Evolutionary conservation across 768 basidiomycete species (phyloP).

Genomic region (Lactifluus pinguis): DNA sequence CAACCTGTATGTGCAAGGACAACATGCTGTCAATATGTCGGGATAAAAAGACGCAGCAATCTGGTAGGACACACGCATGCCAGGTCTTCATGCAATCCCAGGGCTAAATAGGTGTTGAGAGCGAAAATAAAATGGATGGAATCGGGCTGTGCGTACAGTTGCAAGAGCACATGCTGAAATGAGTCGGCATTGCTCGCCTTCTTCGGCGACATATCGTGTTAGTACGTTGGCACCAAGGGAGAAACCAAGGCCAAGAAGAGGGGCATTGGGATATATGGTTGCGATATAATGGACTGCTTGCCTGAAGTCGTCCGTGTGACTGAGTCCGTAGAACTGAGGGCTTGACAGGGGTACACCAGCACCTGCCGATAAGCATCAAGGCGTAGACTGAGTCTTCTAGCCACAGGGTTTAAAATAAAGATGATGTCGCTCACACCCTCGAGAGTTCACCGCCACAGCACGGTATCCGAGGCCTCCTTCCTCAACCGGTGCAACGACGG

Average conservation of each 20-base stretch:
- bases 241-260: conserved; percentile 81
- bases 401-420: background rate
- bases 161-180: conserved; percentile 58
- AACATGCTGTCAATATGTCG: background rate
- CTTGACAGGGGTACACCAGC: conserved; percentile 1
- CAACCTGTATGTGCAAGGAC: conserved; percentile 34
- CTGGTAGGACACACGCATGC: conserved; percentile 22
- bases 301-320: conserved; percentile 62
- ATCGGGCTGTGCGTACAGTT: conserved; percentile 40
- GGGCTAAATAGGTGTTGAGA: conserved; percentile 28
- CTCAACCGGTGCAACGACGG: conserved; percentile 57
- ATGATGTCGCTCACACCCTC: conserved; percentile 57
- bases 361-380: background rate
- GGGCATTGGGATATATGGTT: conserved; percentile 64
- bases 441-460: conserved; percentile 84
- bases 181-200: conserved; percentile 57
- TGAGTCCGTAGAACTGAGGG: conserved; percentile 72
- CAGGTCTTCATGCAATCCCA: conserved; percentile 37
- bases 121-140: conserved; percentile 5
- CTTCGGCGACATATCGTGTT: conserved; percentile 81
- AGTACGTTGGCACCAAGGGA: conserved; percentile 89
- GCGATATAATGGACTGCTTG: conserved; percentile 71
- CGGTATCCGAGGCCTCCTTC: conserved; percentile 85
- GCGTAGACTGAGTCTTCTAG: conserved; percentile 45
- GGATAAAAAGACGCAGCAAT: background rate